Evolutionary conservation across 106 monocot species (phyloP).

Genomic region (Amphibolis antarctica): DNA sequence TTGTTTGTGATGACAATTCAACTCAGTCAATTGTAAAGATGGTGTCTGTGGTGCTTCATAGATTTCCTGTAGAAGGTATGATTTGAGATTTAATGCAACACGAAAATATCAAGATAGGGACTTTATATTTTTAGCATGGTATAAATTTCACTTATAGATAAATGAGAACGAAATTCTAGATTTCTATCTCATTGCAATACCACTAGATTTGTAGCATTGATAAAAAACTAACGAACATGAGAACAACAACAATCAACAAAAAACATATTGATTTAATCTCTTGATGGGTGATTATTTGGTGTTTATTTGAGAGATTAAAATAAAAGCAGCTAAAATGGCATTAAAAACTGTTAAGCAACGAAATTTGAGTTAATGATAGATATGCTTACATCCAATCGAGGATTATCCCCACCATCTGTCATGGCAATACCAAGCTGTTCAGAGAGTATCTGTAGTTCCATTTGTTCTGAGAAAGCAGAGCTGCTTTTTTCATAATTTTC

Average conservation of each 20-base stretch:
- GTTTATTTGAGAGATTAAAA: too few species aligned
- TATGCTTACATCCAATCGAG: constrained; percentile 10
- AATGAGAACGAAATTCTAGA: too few species aligned
- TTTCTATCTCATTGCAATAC: too few species aligned
- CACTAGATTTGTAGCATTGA: background rate
- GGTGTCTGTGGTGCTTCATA: constrained; percentile 43
- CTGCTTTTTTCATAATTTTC: constrained; percentile 21
- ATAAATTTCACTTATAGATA: too few species aligned
- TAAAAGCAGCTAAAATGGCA: too few species aligned
- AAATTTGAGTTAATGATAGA: background rate
- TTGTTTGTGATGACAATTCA: constrained; percentile 13
- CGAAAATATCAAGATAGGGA: background rate
- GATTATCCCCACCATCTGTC: constrained; percentile 63
- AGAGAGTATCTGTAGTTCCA: constrained; percentile 81
- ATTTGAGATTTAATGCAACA: background rate
- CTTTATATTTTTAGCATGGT: too few species aligned
- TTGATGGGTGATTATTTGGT: too few species aligned
- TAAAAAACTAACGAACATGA: background rate
- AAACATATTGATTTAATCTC: too few species aligned
- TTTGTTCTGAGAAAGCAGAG: constrained; percentile 39
- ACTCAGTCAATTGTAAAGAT: constrained; percentile 10
- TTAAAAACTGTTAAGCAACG: background rate
- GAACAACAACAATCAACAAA: too few species aligned
- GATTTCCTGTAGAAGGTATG: constrained; percentile 42
- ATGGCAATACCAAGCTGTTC: constrained; percentile 93